Base-by-base conservation (phyloP, 768 basidiomycete species). In the Cantharellus anzutake region DNA sequence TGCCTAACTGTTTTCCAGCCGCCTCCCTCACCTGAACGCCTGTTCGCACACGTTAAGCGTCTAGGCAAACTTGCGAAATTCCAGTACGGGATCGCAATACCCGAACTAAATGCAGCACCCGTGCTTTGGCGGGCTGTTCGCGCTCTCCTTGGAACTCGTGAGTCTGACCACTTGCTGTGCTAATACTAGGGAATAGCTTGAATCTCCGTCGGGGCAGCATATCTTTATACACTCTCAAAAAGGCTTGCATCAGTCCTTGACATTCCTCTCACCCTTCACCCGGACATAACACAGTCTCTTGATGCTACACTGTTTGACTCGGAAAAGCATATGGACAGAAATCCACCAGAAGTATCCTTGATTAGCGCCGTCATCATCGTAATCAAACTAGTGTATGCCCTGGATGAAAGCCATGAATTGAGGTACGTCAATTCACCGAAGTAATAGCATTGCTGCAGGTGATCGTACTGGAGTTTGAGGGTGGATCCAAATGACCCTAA, bases 321-420 rank as follows among this genome's bases (percentile, higher is more conserved):
- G 16, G 11, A 34, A 59, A 59, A 20, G 20, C 44, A 64, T 62
- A 51, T 69, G 69, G 40, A 58, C 68, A 5, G 73, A 71, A 61
- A 77, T 38, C 80, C 86, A 3, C 76, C 82, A 5, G 89, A 92
- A 66, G 71, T 83, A 56, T 76, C 77, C 2, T 70, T 88, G 34
- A 67, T 79, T 51, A 80, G 78, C 2, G 73, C 73, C 11, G 76
- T 78, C 55, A 74, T 91, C 7, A 75, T 89, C 5, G 80, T 82
- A 41, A 73, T 92, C 65, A 93, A 92, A 71, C 75, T 94, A 75
- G 77, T 82, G 35, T 92, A 92, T 65, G 92, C 90, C 0, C 67
- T 92, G 38, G 89, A 92, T 67, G 86, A 81, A 38, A 72, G 71
- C 63, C 60, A 65, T 58, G 78, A 86, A 85, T 81, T 67, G 61